Evolutionary conservation across 2,329 filamentous ascomycete genomes (phyloP).

Genomic region (Volutella citrinella): DNA sequence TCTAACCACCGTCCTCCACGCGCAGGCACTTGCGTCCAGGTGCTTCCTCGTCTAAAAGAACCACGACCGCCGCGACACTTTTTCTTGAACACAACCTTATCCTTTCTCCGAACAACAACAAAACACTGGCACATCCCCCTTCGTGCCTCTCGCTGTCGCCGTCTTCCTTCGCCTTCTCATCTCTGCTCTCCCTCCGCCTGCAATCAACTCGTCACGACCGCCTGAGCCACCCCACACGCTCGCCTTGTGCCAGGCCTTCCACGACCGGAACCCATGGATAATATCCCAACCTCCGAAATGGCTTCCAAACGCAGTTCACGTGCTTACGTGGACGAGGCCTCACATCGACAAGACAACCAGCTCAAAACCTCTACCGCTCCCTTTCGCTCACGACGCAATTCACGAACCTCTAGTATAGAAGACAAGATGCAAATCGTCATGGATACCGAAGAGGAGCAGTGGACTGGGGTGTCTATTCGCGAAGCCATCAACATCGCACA

Average conservation of each 20-base stretch:
- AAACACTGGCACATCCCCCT: neutral
- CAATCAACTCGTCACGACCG: neutral
- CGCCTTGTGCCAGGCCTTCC: too few relatives aligned
- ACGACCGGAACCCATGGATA: neutral
- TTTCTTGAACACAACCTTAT: neutral
- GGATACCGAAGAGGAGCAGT: slow-evolving; percentile 24
- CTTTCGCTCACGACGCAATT: slow-evolving; percentile 27
- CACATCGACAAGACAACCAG: slow-evolving; percentile 9
- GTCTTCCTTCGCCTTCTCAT: neutral
- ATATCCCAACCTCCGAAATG: neutral
- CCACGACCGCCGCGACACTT: neutral
- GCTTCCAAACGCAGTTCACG: slow-evolving; percentile 4
- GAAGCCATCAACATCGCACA: slow-evolving; percentile 15
- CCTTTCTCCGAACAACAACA: neutral
- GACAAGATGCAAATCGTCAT: slow-evolving; percentile 17
- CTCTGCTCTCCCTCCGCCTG: neutral
- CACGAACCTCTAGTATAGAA: slow-evolving; percentile 27
- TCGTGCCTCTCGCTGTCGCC: neutral
- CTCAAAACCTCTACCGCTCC: slow-evolving; percentile 16
- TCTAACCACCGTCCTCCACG: neutral
- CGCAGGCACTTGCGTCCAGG: neutral
- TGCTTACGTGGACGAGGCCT: slow-evolving; percentile 1
- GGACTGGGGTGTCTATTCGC: slow-evolving; percentile 7
- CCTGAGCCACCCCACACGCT: too few relatives aligned
- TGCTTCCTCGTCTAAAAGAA: neutral